A percentile compares a stretch with the other conserved stretches of the same genome.
These are phyloP conservation scores for Hyparrhenia diplandra DNA, from an alignment of 176 grass and related monocot genomes.

Conservation along the genomic window DNA sequence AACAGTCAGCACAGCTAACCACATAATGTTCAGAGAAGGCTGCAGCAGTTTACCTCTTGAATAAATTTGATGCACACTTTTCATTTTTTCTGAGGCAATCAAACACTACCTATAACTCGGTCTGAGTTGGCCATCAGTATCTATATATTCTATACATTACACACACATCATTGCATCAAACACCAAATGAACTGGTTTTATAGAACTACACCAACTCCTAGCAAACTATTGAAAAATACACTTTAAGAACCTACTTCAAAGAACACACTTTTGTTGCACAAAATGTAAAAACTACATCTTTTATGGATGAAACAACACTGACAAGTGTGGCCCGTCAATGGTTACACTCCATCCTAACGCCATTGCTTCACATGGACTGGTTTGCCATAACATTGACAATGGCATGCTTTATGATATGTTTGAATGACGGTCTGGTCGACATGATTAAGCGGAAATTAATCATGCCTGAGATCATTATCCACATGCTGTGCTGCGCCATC, in stretches of 20 bases:
- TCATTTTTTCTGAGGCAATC: neutral
- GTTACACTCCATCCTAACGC: neutral
- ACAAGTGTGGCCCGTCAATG: neutral
- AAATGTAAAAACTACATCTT: neutral
- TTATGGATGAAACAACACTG: neutral
- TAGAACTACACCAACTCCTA: neutral
- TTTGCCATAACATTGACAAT: neutral
- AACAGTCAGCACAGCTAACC: neutral
- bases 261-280: neutral
- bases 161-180: neutral
- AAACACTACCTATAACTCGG: neutral
- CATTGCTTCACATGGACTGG: neutral
- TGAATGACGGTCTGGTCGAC: neutral
- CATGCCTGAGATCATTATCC: neutral
- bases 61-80: neutral
- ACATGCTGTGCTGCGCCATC: neutral
- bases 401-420: neutral
- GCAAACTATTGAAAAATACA: neutral
- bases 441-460: neutral
- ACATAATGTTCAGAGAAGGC: neutral
- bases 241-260: neutral
- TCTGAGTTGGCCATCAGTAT: constrained; percentile 2
- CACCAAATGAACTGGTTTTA: neutral
- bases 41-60: neutral
- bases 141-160: neutral